These are phyloP conservation scores for Penicillium argentinense DNA, from an alignment of 495 filamentous ascomycete species.

Conservation along the genomic window DNA sequence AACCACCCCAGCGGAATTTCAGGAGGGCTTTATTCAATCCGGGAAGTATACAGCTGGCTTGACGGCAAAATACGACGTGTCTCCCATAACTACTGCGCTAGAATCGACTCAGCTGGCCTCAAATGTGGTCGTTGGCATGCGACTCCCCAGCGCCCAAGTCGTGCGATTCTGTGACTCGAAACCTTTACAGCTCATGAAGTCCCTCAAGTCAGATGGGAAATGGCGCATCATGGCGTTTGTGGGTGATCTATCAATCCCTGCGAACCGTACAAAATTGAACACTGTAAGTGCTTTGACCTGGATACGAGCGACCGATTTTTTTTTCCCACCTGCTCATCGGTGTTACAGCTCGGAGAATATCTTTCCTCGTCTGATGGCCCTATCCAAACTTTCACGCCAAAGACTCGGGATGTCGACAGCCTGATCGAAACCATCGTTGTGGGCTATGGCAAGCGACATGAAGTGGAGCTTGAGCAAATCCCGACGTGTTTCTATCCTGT, in stretches of 20 bases:
- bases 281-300: slow-evolving; percentile 36
- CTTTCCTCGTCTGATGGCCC: slow-evolving; percentile 37
- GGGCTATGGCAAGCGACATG: slow-evolving; percentile 49
- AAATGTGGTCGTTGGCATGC: slow-evolving; percentile 53
- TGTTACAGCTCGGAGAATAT: slow-evolving; percentile 35
- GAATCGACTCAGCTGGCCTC: slow-evolving; percentile 36
- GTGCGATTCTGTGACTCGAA: slow-evolving; percentile 59
- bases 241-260: slow-evolving; percentile 53
- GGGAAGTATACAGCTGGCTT: slow-evolving; percentile 66
- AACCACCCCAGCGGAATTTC: slow-evolving; percentile 44
- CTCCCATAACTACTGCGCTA: slow-evolving; percentile 40
- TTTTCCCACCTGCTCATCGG: slow-evolving; percentile 1
- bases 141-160: slow-evolving; percentile 60
- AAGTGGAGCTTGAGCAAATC: slow-evolving; percentile 59
- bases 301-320: background rate
- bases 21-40: slow-evolving; percentile 59
- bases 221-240: slow-evolving; percentile 58
- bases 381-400: slow-evolving; percentile 44
- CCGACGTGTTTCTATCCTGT: slow-evolving; percentile 59
- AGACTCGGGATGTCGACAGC: slow-evolving; percentile 49
- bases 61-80: slow-evolving; percentile 56
- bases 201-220: slow-evolving; percentile 55
- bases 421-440: slow-evolving; percentile 63
- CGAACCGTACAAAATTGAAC: slow-evolving; percentile 34
- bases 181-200: slow-evolving; percentile 51